phyloP scores from a whole-genome alignment of 768 basidiomycete genomes.

The Lentinula lateritia region DNA sequence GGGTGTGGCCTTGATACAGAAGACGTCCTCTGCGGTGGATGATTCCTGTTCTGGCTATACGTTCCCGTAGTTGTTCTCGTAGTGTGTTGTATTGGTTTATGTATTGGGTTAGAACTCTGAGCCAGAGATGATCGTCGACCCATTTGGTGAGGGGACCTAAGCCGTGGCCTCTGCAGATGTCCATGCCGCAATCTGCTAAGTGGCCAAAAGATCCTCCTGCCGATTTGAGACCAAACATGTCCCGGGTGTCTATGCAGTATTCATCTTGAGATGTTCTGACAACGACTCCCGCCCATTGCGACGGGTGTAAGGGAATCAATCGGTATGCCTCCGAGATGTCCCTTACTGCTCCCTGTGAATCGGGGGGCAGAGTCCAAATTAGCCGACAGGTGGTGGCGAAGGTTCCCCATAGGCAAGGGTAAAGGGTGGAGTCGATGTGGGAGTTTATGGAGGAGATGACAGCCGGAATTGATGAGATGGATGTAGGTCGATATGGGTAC shows the following conservation, averaged over 20 bases:
- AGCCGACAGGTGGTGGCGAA: conserved; percentile 13
- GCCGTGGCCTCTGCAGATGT: conserved; percentile 18
- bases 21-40: conserved; percentile 6
- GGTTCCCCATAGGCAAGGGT: conserved; percentile 24
- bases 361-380: conserved; percentile 23
- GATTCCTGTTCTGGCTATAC: conserved; percentile 8
- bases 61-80: conserved; percentile 5
- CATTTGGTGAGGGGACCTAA: conserved; percentile 22
- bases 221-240: conserved; percentile 17
- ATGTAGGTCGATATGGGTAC: conserved; percentile 12
- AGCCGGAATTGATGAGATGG: background rate
- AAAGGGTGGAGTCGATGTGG: background rate
- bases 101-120: too few relatives aligned
- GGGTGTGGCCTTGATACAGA: conserved; percentile 15
- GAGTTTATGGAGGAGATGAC: conserved; percentile 1
- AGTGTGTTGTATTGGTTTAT: conserved; percentile 26
- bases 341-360: conserved; percentile 20
- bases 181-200: conserved; percentile 13
- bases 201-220: conserved; percentile 20
- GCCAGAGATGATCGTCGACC: too few relatives aligned
- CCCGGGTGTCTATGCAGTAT: conserved; percentile 16
- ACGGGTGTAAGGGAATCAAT: conserved; percentile 20
- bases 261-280: conserved; percentile 15
- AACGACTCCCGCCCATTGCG: conserved; percentile 23
- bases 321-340: conserved; percentile 30